A percentile compares a stretch with the other conserved stretches of the same genome.
Evolutionary conservation across 1,139 yeast species (phyloP).

Genomic region (Meyerozyma guilliermondii): DNA sequence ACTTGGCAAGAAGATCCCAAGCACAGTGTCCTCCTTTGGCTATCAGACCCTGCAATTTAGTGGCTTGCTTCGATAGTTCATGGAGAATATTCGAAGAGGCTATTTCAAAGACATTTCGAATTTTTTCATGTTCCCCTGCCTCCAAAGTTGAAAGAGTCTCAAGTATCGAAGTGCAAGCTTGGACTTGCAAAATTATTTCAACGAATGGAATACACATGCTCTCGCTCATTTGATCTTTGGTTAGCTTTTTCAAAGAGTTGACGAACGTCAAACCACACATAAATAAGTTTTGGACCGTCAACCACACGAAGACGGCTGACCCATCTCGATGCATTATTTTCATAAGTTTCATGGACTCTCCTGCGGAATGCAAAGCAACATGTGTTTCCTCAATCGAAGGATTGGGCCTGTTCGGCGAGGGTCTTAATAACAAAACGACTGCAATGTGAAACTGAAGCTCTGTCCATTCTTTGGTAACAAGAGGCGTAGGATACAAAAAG

Average conservation of each 20-base stretch:
- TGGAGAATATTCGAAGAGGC: conserved; percentile 2
- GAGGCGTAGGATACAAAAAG: conserved; percentile 1
- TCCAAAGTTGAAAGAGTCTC: conserved; percentile 1
- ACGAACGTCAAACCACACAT: conserved; percentile 3
- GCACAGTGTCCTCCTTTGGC: not conserved
- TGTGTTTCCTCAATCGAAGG: conserved; percentile 1
- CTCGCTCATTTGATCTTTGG: not conserved
- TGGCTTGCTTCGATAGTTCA: not conserved
- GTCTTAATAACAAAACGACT: conserved; percentile 1
- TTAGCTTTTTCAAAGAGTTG: not conserved
- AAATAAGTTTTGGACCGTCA: conserved; percentile 2
- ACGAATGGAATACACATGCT: not conserved
- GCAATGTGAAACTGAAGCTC: conserved; percentile 3
- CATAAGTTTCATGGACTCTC: conserved; percentile 1
- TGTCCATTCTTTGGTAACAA: conserved; percentile 1
- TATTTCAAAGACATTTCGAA: conserved; percentile 1
- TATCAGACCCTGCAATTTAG: not conserved
- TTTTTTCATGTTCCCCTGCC: not conserved
- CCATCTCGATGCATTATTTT: conserved; percentile 1
- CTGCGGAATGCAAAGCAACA: conserved; percentile 3
- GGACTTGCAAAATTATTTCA: conserved; percentile 1
- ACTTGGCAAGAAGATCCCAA: conserved; percentile 1
- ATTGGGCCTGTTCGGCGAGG: conserved; percentile 1
- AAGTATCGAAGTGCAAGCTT: conserved; percentile 2
- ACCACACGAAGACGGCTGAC: conserved; percentile 2